Evolutionary conservation across 805 yeast species (phyloP).

Genomic region (Saccharomycopsis selenospora): DNA sequence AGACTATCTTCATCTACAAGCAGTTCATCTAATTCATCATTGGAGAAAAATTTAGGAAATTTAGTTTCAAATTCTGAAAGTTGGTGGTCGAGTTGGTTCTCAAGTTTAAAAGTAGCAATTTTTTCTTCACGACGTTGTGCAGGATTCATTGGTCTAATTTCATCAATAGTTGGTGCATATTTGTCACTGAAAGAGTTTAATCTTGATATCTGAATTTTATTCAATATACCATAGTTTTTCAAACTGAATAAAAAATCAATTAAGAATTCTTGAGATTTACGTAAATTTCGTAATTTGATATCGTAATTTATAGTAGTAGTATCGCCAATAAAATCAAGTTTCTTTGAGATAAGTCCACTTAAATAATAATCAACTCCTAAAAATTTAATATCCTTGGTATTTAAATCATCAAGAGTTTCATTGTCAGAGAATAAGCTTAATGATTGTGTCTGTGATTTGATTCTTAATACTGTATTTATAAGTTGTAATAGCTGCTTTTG

Average conservation of each 20-base stretch:
- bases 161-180: constrained; percentile 34
- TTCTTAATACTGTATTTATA: constrained; percentile 37
- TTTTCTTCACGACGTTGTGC: constrained; percentile 56
- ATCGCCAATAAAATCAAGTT: constrained; percentile 22
- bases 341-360: constrained; percentile 33
- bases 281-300: constrained; percentile 29
- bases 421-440: constrained; percentile 61
- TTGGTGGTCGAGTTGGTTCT: constrained; percentile 43
- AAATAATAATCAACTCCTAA: constrained; percentile 53
- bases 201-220: constrained; percentile 31
- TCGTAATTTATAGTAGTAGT: constrained; percentile 13
- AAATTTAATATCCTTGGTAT: constrained; percentile 55
- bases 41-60: constrained; percentile 28
- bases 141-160: constrained; percentile 32
- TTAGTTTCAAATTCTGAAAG: constrained; percentile 34
- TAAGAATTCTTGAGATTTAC: constrained; percentile 37
- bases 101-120: constrained; percentile 58
- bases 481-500: constrained; percentile 33
- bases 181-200: constrained; percentile 32
- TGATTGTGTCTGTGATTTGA: constrained; percentile 38
- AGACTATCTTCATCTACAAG: constrained; percentile 55
- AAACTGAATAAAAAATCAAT: constrained; percentile 40
- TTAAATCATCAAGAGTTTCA: constrained; percentile 63
- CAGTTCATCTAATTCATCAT: constrained; percentile 27
- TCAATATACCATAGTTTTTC: constrained; percentile 39